These are phyloP conservation scores for Pezicula rhizophila DNA, from an alignment of 2,329 filamentous ascomycete genomes.

Conservation along the genomic window DNA sequence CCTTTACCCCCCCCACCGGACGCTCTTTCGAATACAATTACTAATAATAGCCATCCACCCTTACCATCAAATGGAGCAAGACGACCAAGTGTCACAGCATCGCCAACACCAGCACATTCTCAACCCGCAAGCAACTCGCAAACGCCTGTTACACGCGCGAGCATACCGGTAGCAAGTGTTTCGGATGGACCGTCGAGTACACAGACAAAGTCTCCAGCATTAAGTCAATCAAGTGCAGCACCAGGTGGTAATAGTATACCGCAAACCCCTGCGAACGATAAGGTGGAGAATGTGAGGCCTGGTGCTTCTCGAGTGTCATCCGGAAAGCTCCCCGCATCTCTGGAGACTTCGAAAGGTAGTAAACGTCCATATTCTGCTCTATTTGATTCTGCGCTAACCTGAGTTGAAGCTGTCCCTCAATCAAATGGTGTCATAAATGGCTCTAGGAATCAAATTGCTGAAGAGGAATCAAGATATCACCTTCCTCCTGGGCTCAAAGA, in stretches of 20 bases:
- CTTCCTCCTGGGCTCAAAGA: constrained; percentile 85
- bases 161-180: constrained; percentile 25
- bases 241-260: constrained; percentile 36
- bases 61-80: constrained; percentile 35
- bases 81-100: constrained; percentile 51
- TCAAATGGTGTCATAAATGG: constrained; percentile 49
- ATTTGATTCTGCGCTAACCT: constrained; percentile 10
- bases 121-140: constrained; percentile 34
- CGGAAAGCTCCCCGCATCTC: constrained; percentile 31
- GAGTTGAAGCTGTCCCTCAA: constrained; percentile 26
- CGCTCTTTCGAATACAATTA: constrained; percentile 41
- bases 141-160: constrained; percentile 30
- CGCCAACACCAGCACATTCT: constrained; percentile 43
- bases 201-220: constrained; percentile 46
- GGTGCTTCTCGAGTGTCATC: constrained; percentile 18
- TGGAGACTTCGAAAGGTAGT: constrained; percentile 36
- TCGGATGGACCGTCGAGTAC: constrained; percentile 34
- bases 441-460: constrained; percentile 32
- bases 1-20: constrained; percentile 88
- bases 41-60: constrained; percentile 25
- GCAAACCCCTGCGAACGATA: constrained; percentile 40
- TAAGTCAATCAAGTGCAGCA: constrained; percentile 36
- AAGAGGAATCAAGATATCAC: constrained; percentile 78
- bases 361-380: constrained; percentile 1
- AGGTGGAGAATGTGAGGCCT: constrained; percentile 30